These are phyloP conservation scores for Kluyveromyces dobzhanskii DNA, from an alignment of 805 yeast species.

Conservation along the genomic window DNA sequence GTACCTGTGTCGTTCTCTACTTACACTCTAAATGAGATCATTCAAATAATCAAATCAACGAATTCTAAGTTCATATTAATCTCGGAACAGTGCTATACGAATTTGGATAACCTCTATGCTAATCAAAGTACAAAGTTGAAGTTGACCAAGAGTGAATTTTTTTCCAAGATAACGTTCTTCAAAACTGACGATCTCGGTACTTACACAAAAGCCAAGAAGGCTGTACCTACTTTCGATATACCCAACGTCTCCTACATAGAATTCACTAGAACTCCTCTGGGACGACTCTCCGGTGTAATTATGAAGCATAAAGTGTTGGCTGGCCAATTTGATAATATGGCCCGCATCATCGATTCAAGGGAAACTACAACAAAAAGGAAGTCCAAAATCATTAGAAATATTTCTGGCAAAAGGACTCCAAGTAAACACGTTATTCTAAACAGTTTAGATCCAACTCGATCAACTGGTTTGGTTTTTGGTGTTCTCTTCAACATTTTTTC, in stretches of 20 bases:
- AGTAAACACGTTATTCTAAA: constrained; percentile 48
- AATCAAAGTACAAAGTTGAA: constrained; percentile 30
- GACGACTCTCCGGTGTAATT: constrained; percentile 89
- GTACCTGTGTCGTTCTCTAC: constrained; percentile 81
- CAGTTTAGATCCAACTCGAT: constrained; percentile 61
- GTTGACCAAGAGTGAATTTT: constrained; percentile 24
- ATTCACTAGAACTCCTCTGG: constrained; percentile 81
- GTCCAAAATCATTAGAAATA: constrained; percentile 37
- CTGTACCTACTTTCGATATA: constrained; percentile 56
- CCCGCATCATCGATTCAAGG: constrained; percentile 57
- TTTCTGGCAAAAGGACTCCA: constrained; percentile 24
- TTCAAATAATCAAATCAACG: constrained; percentile 62
- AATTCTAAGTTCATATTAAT: constrained; percentile 71
- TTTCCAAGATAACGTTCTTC: constrained; percentile 30
- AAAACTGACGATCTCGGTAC: constrained; percentile 82
- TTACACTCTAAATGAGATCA: constrained; percentile 53
- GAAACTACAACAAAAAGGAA: constrained; percentile 38
- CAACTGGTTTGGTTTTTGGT: constrained; percentile 82
- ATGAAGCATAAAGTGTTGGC: constrained; percentile 80
- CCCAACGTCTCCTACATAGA: constrained; percentile 91
- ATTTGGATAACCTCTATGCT: constrained; percentile 55
- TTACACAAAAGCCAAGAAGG: constrained; percentile 49
- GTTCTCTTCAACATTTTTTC: constrained; percentile 72
- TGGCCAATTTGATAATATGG: constrained; percentile 77
- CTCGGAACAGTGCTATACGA: constrained; percentile 71